A percentile compares a stretch with the other conserved stretches of the same genome.
Conservation (phyloP, 2,329 filamentous ascomycete genomes). For the Colletotrichum sp. region DNA sequence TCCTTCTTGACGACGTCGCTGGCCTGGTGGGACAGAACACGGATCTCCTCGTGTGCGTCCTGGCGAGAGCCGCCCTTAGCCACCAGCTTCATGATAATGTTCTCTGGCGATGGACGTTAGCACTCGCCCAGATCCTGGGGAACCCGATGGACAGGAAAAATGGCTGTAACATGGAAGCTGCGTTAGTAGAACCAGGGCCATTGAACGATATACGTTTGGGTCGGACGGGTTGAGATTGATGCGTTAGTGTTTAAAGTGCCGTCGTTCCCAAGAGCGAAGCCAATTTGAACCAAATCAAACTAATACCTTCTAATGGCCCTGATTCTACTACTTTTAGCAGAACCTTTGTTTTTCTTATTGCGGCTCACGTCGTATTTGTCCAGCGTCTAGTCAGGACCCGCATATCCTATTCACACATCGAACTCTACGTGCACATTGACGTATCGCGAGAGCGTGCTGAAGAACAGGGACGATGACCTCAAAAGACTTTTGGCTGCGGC, state of each 20-base stretch:
- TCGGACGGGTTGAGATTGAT: neutral
- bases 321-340: neutral
- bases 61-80: conserved; percentile 75
- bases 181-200: neutral
- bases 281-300: neutral
- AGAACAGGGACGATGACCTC: neutral
- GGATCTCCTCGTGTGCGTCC: conserved; percentile 87
- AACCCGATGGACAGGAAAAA: neutral
- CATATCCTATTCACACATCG: neutral
- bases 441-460: neutral
- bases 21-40: conserved; percentile 81
- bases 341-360: neutral
- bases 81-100: conserved; percentile 80
- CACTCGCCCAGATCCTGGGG: neutral
- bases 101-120: conserved; percentile 31
- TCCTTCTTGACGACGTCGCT: conserved; percentile 61
- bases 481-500: neutral
- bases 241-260: neutral
- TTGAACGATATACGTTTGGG: neutral
- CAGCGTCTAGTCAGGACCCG: neutral
- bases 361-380: neutral
- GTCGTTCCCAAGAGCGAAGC: neutral
- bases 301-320: neutral
- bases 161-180: neutral
- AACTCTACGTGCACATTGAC: neutral